These are phyloP conservation scores for Amanita muscaria DNA, from an alignment of 768 basidiomycete genomes.

Conservation along the genomic window DNA sequence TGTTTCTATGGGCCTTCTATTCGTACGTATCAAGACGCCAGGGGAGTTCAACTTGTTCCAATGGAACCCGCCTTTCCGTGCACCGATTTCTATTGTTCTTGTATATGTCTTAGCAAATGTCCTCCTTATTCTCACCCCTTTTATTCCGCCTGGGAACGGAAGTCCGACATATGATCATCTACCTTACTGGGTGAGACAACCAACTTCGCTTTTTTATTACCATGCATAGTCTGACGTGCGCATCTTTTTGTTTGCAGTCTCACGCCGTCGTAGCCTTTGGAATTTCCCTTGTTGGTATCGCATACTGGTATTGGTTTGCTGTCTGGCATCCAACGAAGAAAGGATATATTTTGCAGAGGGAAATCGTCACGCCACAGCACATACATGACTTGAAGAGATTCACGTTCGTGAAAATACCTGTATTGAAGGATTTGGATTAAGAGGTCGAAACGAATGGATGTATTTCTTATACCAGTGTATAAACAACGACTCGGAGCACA, in stretches of 20 bases:
- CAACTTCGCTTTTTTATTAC: too few relatives aligned
- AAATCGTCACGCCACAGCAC: too few relatives aligned
- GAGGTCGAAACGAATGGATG: too few relatives aligned
- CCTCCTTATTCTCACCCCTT: conserved; percentile 52
- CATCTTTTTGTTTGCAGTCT: conserved; percentile 24
- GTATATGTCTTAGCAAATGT: conserved; percentile 60
- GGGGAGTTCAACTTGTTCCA: conserved; percentile 31
- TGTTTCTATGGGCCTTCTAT: conserved; percentile 52
- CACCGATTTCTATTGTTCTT: conserved; percentile 37
- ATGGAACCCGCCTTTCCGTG: conserved; percentile 62
- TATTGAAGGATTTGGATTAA: too few relatives aligned
- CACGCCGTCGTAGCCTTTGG: conserved; percentile 40
- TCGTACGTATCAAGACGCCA: conserved; percentile 39
- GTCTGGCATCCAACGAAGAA: conserved; percentile 38
- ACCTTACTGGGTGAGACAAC: conserved; percentile 59
- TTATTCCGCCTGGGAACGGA: conserved; percentile 51
- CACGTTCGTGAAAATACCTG: too few relatives aligned
- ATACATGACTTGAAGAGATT: too few relatives aligned
- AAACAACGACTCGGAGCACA: too few relatives aligned
- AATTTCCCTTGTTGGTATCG: conserved; percentile 38
- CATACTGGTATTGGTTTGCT: conserved; percentile 51
- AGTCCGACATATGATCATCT: conserved; percentile 44
- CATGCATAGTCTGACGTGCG: too few relatives aligned
- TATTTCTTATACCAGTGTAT: too few relatives aligned
- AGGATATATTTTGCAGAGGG: conserved; percentile 42